These are phyloP conservation scores for Theobroma cacao DNA, from an alignment of 345 rosid species.

Conservation along the genomic window DNA sequence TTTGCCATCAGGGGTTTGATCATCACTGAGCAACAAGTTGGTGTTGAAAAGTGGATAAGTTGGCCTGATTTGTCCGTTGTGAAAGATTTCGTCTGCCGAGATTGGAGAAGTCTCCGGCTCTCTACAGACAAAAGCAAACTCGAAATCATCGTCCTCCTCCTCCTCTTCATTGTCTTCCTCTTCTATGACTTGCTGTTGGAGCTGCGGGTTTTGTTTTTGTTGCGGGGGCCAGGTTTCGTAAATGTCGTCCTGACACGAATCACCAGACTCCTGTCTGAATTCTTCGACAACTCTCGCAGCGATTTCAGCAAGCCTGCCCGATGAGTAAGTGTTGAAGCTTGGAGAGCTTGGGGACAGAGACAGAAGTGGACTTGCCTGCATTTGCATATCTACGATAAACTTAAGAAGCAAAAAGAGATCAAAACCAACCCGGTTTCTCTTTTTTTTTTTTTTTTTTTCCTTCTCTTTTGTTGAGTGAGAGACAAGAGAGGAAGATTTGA, in stretches of 20 bases:
- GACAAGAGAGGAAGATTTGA: background rate
- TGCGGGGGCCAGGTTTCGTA: background rate
- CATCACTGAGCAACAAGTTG: slow-evolving; percentile 1
- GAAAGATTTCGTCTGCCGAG: slow-evolving; percentile 65
- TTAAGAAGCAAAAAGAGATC: background rate
- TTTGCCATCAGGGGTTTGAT: slow-evolving; percentile 23
- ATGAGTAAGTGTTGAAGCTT: slow-evolving; percentile 35
- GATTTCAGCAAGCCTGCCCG: slow-evolving; percentile 43
- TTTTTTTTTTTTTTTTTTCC: background rate
- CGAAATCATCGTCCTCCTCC: slow-evolving; percentile 28
- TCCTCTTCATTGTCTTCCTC: background rate
- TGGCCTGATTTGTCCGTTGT: slow-evolving; percentile 64
- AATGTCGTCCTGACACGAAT: background rate
- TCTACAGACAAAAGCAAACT: slow-evolving; percentile 46
- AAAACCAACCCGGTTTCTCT: background rate
- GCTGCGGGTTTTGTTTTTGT: background rate
- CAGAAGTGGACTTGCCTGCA: slow-evolving; percentile 42
- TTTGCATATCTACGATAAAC: slow-evolving; percentile 3
- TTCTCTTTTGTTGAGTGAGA: background rate
- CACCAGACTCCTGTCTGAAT: slow-evolving; percentile 24
- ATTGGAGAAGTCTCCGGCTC: slow-evolving; percentile 29
- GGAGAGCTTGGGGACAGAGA: slow-evolving; percentile 45
- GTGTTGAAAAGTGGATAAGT: slow-evolving; percentile 38
- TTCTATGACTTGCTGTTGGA: too few relatives aligned
- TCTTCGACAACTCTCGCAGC: slow-evolving; percentile 29